Percentiles rank a stretch among this genome's conserved stretches.
These are phyloP conservation scores for Scleromitrula shiraiana DNA, from an alignment of 2,329 filamentous ascomycete genomes.

Conservation along the genomic window DNA sequence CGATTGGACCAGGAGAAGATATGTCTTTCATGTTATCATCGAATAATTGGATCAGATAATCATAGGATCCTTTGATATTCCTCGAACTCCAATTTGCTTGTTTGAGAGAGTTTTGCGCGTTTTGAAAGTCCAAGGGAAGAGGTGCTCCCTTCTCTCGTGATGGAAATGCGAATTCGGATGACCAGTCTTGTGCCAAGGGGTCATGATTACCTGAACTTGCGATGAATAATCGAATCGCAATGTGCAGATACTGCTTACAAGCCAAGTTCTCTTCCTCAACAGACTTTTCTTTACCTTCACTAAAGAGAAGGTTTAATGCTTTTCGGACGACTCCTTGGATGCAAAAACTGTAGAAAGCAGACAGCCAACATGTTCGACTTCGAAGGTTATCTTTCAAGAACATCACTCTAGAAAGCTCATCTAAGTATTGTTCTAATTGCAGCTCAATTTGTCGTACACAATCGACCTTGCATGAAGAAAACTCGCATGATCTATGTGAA, in stretches of 20 bases:
- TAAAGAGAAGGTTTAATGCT: neutral
- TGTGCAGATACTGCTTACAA: slow-evolving; percentile 10
- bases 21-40: slow-evolving; percentile 2
- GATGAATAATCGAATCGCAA: slow-evolving; percentile 10
- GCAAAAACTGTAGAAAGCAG: slow-evolving; percentile 16
- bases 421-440: slow-evolving; percentile 9
- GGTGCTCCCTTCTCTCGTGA: neutral
- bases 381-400: slow-evolving; percentile 17
- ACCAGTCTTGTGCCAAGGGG: slow-evolving; percentile 4
- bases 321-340: slow-evolving; percentile 14
- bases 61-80: neutral
- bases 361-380: slow-evolving; percentile 13
- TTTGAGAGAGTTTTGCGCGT: neutral
- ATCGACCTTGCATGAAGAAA: slow-evolving; percentile 13
- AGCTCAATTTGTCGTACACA: slow-evolving; percentile 5
- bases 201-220: slow-evolving; percentile 13
- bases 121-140: neutral
- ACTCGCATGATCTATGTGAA: neutral
- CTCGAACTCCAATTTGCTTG: neutral
- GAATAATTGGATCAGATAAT: slow-evolving; percentile 5
- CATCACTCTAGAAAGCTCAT: slow-evolving; percentile 14
- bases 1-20: neutral
- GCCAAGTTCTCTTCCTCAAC: neutral
- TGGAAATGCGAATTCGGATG: neutral
- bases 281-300: neutral